A percentile compares a stretch with the other conserved stretches of the same genome.
These are phyloP conservation scores for Fusarium poae DNA, from an alignment of 2,329 filamentous ascomycete species.

Conservation along the genomic window DNA sequence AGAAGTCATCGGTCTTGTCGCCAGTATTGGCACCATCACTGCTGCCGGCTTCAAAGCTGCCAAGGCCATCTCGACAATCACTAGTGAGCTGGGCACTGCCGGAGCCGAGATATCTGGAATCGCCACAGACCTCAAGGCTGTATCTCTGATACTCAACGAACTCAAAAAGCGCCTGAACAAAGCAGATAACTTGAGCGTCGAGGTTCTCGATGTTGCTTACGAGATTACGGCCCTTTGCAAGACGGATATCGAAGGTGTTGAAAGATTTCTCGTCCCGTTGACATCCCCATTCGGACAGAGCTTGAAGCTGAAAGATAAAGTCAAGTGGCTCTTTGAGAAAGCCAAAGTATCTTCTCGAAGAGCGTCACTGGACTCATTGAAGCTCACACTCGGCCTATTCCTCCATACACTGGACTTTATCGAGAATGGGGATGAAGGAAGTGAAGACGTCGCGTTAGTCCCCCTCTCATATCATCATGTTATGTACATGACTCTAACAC, in stretches of 20 bases:
- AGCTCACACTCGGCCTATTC: neutral
- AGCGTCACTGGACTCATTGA: neutral
- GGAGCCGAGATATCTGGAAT: neutral
- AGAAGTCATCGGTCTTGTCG: neutral
- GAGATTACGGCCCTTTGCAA: neutral
- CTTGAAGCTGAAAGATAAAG: neutral
- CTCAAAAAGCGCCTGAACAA: neutral
- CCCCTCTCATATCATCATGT: rapidly evolving
- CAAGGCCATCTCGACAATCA: neutral
- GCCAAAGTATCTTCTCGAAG: neutral
- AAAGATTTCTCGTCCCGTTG: neutral
- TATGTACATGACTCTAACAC: neutral
- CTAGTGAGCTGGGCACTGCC: neutral
- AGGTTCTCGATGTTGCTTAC: neutral
- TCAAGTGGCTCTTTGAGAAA: neutral
- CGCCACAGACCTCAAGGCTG: neutral
- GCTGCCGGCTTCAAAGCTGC: neutral
- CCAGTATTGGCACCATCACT: neutral
- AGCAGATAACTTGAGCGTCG: neutral
- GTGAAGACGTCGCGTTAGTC: neutral
- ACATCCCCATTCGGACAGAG: neutral
- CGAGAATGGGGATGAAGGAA: neutral
- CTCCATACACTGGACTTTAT: neutral
- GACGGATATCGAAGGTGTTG: neutral
- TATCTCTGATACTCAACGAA: neutral